Evolutionary conservation across 345 rosid genomes (phyloP), one percentile per base, ranked within the genome.

Genomic region (Brassica rapa): DNA sequence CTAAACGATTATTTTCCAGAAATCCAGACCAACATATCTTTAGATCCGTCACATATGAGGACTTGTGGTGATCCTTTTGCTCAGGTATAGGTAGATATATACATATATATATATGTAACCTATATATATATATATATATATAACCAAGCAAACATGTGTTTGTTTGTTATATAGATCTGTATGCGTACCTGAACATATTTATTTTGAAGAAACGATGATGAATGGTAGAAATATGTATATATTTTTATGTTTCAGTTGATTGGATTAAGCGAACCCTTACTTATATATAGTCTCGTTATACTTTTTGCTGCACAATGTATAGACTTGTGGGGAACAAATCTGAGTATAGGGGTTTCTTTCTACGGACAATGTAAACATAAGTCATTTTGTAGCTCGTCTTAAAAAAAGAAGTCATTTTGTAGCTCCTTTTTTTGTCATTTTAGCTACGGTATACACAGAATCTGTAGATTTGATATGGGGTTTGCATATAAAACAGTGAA

Each of bases 291-390:
- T 37, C 8, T 63, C 39, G 9, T 32, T 30, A 21, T 19, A 12
- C 60, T 16, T 59, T 29, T 67, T 57, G 32, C 10, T 75, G 12
- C 23, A 24, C 4, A 68, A 32, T 69, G 14, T 32, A 32, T 49
- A 30, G 41, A 57, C 60, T 24, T 39, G 53, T 29, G 55, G 15
- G 65, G n/a, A 53, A 59, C 3, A 6, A 6, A 68, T 10, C 6
- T 14, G 25, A 71, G 32, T 30, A 32, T 66, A 66, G 82, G 77
- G 68, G 19, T 72, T 55, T 72, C 3, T 37, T 41, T 57, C 55
- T 29, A 72, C 62, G 19, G 27, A 30, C 64, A 39, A 39, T 55
- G 76, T 66, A 11, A 19, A 65, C 32, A 53, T 59, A 35, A 33
- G 35, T 6, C 30, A 62, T 3, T 29, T 49, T 55, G 72, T 25